Percentiles rank a stretch among this genome's conserved stretches.
These are phyloP conservation scores for Linaria vulgaris DNA, from an alignment of 257 asterid species.

Conservation along the genomic window DNA sequence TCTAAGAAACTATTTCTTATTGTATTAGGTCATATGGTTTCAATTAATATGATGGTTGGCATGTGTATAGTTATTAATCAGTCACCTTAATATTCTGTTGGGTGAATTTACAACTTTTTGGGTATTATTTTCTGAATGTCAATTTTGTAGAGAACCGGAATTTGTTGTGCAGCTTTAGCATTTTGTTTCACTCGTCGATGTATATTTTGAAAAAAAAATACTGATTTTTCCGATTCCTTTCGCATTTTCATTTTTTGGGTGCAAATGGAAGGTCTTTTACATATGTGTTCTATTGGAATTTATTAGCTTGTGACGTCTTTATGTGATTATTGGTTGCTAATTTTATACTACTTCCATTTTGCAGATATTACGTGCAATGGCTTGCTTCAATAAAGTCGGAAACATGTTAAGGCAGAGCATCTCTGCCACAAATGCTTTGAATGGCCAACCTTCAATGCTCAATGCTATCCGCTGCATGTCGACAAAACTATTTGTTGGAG, in stretches of 20 bases:
- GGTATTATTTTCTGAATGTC: too few relatives aligned
- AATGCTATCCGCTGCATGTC: slow-evolving; percentile 78
- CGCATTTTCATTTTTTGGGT: not conserved
- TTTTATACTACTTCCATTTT: not conserved
- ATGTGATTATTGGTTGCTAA: not conserved
- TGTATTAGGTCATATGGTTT: too few relatives aligned
- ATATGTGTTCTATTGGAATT: too few relatives aligned
- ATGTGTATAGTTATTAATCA: too few relatives aligned
- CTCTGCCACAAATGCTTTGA: slow-evolving; percentile 32
- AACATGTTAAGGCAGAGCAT: slow-evolving; percentile 52
- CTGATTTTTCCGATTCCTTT: not conserved
- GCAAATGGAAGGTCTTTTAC: too few relatives aligned
- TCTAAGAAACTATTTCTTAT: too few relatives aligned
- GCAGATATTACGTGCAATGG: slow-evolving; percentile 50
- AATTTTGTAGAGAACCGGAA: too few relatives aligned
- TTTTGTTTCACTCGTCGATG: not conserved
- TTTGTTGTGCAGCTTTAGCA: too few relatives aligned
- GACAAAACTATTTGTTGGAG: slow-evolving; percentile 67
- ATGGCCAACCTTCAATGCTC: slow-evolving; percentile 49
- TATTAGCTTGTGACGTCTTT: too few relatives aligned
- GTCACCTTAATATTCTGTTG: too few relatives aligned
- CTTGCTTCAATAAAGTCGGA: slow-evolving; percentile 59
- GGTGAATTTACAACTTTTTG: too few relatives aligned
- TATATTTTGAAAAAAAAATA: not conserved
- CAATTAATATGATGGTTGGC: too few relatives aligned